phyloP scores from a whole-genome alignment of 2,329 filamentous ascomycete genomes.

The Fusarium continuum region DNA sequence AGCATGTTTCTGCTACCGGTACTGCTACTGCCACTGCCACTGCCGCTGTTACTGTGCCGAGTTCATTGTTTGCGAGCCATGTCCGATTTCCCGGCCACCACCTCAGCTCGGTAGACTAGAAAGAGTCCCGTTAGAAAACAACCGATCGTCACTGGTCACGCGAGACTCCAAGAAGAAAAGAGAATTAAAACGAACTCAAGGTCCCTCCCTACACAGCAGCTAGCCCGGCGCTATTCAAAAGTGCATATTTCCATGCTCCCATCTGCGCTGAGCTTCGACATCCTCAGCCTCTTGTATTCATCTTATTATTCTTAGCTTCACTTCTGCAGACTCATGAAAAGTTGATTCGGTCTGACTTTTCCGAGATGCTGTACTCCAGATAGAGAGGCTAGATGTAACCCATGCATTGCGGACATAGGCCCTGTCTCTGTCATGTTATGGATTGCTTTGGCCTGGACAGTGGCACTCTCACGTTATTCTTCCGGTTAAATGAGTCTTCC shows the following conservation, averaged over 20 bases:
- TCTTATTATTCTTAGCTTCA: not conserved
- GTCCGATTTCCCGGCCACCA: not conserved
- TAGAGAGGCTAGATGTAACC: not conserved
- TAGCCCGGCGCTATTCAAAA: not conserved
- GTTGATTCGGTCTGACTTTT: constrained; percentile 7
- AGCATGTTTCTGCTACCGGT: too few species aligned
- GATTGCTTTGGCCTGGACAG: not conserved
- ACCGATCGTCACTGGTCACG: not conserved
- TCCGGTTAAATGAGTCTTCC: constrained; percentile 4
- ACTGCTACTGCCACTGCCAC: not conserved
- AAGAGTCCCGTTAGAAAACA: not conserved
- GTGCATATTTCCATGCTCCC: not conserved
- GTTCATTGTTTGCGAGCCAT: constrained; percentile 1
- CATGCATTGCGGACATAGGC: constrained; percentile 10
- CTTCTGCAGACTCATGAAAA: constrained; percentile 1
- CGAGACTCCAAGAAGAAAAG: not conserved
- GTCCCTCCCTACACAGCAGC: not conserved
- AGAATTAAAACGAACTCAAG: constrained; percentile 1
- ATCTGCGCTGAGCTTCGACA: not conserved
- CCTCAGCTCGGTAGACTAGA: not conserved
- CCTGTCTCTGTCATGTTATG: constrained; percentile 3
- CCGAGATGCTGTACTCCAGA: not conserved
- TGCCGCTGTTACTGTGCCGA: too few species aligned
- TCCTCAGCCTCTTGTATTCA: not conserved
- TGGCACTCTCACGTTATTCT: not conserved